Evolutionary conservation across 2,329 filamentous ascomycete species (phyloP).

Genomic region (Sporothrix curviconia): DNA sequence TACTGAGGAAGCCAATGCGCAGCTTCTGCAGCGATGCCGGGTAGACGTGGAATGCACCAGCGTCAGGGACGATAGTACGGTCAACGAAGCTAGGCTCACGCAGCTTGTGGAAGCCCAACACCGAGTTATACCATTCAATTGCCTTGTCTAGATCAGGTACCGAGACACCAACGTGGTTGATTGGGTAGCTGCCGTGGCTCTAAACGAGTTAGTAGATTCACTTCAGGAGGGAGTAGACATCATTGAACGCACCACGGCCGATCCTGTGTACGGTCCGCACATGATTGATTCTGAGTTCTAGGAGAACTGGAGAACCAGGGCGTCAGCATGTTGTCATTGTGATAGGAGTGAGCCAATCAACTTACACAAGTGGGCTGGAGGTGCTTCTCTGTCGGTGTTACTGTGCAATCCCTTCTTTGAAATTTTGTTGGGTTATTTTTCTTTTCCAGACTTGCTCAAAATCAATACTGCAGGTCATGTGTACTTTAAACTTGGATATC

Average conservation of each 20-base stretch:
- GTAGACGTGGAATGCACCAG: conserved; percentile 9
- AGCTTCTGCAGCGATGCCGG: conserved; percentile 6
- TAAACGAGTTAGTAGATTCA: neutral
- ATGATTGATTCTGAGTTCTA: too few relatives aligned
- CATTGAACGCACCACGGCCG: neutral
- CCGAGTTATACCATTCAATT: neutral
- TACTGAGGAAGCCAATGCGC: conserved; percentile 9
- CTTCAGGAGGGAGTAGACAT: neutral
- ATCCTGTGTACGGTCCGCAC: neutral
- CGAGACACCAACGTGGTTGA: conserved; percentile 10
- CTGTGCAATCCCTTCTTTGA: too few relatives aligned
- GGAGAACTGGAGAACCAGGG: too few relatives aligned
- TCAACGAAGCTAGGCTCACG: neutral
- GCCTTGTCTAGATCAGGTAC: conserved; percentile 8
- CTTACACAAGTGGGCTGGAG: neutral
- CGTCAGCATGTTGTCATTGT: too few relatives aligned
- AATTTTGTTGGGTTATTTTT: too few relatives aligned
- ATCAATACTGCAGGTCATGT: too few relatives aligned
- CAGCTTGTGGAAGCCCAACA: conserved; percentile 9
- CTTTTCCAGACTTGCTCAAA: neutral
- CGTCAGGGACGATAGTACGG: neutral
- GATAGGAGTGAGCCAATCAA: too few relatives aligned
- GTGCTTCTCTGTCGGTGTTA: too few relatives aligned
- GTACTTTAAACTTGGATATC: too few relatives aligned
- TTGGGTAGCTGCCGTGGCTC: conserved; percentile 1